Evolutionary conservation across 306 rosid species (phyloP), one percentile per base, ranked within the genome.

Genomic region (Astragalus glycyphyllos): DNA sequence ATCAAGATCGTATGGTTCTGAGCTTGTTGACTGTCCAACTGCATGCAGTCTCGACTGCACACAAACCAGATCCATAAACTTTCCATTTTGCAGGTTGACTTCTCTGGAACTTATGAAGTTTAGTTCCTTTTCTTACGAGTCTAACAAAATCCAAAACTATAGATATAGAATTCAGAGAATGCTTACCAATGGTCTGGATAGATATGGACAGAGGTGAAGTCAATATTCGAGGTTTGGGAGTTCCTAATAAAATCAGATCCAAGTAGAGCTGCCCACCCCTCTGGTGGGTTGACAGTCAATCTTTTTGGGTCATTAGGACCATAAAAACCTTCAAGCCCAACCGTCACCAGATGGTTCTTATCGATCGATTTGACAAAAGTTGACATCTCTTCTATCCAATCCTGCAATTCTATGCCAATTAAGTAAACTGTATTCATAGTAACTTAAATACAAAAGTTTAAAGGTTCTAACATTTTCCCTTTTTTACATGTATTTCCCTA

Each of bases 121-220:
- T 13, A 61, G 9, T 55, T 31, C 56, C 10, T 23, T 65, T 11
- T 53, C 34, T 51, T 5, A 50, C 10, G 7, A 44, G 26, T 68
- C 12, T 5, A 68, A 44, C 13, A 59, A 46, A 37, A 50, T 50
- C 5, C 23, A 51, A 51, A 74, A 53, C 40, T 5, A 58, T 53
- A 58, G 73, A 48, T 26, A 73, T 20, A 58, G 67, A 11, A 79
- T 37, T 65, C 44, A 45, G 32, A 55, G 31, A 38, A 63, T 74
- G 79, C 91, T 86, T 85, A 95, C 99, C 99, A 95, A 16, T 91
- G 99, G 79, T 95, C 99, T 4, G 99, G 97, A 74, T 95, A 95
- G 79, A 95, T 91, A 77, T 95, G 99, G 77, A 88, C 99, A 31
- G 96, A 91, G 8, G 97, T 90, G 79, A 95, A 95, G 76, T 95